A percentile compares a stretch with the other conserved stretches of the same genome.
Evolutionary conservation across 2,329 filamentous ascomycete genomes (phyloP).

Genomic region (Lithohypha guttulata): DNA sequence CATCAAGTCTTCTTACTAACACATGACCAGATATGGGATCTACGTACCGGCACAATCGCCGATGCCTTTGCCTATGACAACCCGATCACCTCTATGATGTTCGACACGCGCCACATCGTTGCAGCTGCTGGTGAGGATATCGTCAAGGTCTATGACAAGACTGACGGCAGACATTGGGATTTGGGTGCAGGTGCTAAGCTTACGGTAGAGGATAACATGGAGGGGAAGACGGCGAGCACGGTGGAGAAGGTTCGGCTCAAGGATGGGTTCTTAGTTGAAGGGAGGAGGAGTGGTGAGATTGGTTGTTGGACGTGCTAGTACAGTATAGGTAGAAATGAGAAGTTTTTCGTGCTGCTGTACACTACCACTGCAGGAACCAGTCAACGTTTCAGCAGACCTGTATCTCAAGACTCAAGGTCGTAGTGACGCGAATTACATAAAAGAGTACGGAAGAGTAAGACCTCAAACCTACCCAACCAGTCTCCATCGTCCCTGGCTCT

Average conservation of each 20-base stretch:
- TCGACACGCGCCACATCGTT: constrained; percentile 81
- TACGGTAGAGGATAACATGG: constrained; percentile 45
- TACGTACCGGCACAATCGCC: constrained; percentile 86
- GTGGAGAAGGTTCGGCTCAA: constrained; percentile 83
- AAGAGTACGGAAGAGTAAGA: too few species aligned
- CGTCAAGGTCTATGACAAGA: constrained; percentile 97
- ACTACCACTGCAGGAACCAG: too few species aligned
- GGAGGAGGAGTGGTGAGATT: constrained; percentile 73
- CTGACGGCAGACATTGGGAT: constrained; percentile 91
- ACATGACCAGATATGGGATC: constrained; percentile 77
- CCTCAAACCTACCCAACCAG: too few species aligned
- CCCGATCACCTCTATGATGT: constrained; percentile 92
- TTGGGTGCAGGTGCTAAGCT: constrained; percentile 67
- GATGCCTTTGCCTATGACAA: constrained; percentile 94
- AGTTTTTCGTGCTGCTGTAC: too few species aligned
- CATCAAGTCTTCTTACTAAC: constrained; percentile 8
- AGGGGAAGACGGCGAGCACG: constrained; percentile 52
- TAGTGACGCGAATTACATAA: too few species aligned
- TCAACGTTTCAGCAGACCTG: too few species aligned
- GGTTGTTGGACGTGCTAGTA: constrained; percentile 62
- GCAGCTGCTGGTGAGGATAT: constrained; percentile 84
- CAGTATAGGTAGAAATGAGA: not conserved
- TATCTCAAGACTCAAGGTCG: too few species aligned
- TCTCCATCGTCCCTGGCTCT: too few species aligned
- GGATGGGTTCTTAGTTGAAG: constrained; percentile 89